Conservation (phyloP, 495 filamentous ascomycete species). For the Xylaria grammica region DNA sequence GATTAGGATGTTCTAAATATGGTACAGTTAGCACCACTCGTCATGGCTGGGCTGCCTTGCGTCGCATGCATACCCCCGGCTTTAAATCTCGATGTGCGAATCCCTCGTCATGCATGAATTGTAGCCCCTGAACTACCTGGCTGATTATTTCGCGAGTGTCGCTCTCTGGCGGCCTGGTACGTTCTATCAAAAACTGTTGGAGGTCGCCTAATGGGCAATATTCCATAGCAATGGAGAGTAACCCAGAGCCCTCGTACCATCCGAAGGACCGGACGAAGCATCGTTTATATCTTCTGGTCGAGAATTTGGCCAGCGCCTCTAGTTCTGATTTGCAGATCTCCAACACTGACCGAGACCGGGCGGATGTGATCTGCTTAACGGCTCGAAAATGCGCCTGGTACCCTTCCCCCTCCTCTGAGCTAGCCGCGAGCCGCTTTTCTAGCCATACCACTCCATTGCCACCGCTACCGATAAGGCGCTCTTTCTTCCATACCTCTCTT, state of each 20-base stretch:
- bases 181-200: conserved; percentile 32
- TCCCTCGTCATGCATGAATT: conserved; percentile 50
- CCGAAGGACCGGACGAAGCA: conserved; percentile 41
- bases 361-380: conserved; percentile 34
- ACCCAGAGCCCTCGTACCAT: conserved; percentile 44
- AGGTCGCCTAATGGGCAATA: conserved; percentile 46
- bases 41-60: conserved; percentile 7
- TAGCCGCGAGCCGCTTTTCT: conserved; percentile 31
- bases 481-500: conserved; percentile 37
- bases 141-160: conserved; percentile 42
- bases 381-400: conserved; percentile 31
- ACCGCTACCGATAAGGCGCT: conserved; percentile 36
- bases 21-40: not conserved
- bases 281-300: conserved; percentile 33
- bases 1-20: conserved; percentile 13
- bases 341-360: conserved; percentile 10
- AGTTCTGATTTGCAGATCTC: conserved; percentile 42
- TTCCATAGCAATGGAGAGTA: conserved; percentile 50
- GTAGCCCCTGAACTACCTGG: conserved; percentile 52
- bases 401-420: not conserved
- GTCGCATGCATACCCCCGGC: conserved; percentile 39
- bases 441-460: conserved; percentile 44
- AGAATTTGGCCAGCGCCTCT: conserved; percentile 52
- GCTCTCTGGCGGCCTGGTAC: conserved; percentile 34
- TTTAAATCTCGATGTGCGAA: conserved; percentile 59